These are phyloP conservation scores for Suillus ampliporus DNA, from an alignment of 768 basidiomycete species.

Conservation along the genomic window DNA sequence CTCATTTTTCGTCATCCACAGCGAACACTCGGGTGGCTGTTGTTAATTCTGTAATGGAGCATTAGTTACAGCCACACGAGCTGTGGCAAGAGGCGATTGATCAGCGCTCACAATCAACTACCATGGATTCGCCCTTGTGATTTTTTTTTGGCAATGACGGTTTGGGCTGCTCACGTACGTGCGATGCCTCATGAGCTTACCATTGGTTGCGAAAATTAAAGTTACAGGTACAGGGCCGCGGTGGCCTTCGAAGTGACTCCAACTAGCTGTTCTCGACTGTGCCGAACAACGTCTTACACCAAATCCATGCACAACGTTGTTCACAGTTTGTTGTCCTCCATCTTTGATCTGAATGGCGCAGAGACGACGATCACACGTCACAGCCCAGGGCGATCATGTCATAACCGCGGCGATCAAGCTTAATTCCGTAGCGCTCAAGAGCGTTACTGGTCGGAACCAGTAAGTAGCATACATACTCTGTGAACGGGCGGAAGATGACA, in stretches of 20 bases:
- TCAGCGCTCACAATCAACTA: not conserved
- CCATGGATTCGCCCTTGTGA: not conserved
- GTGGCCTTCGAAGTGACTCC: too few relatives aligned
- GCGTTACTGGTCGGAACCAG: not conserved
- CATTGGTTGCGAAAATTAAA: not conserved
- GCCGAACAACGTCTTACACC: not conserved
- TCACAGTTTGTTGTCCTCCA: not conserved
- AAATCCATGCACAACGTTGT: not conserved
- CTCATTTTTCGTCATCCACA: not conserved
- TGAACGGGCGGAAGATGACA: too few relatives aligned
- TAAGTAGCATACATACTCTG: not conserved
- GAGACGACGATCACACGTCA: not conserved
- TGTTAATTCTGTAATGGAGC: not conserved
- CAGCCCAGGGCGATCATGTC: not conserved
- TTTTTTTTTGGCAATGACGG: not conserved
- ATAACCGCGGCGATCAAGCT: too few relatives aligned
- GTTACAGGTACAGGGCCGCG: not conserved
- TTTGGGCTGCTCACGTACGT: not conserved
- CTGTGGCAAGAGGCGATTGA: not conserved
- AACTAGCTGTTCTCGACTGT: not conserved
- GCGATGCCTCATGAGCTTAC: not conserved
- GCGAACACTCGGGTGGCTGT: not conserved
- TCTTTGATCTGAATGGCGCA: not conserved
- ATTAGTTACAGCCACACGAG: not conserved
- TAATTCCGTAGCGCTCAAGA: not conserved